Conservation (phyloP, 805 yeast genomes). For the Jamesozyma rosinii region DNA sequence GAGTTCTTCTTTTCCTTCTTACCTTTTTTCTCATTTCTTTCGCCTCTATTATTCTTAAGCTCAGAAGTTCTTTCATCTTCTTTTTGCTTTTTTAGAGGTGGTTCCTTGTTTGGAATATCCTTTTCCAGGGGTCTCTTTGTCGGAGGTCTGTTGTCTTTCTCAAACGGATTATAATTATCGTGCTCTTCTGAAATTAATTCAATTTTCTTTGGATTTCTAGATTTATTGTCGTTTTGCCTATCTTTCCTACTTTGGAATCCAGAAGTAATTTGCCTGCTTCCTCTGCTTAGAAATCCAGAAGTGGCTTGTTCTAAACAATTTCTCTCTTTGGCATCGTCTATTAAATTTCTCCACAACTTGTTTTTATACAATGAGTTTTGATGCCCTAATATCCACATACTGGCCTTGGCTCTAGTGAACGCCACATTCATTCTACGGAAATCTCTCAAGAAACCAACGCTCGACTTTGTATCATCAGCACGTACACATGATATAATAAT, state of each 20-base stretch:
- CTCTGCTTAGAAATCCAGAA: slow-evolving; percentile 20
- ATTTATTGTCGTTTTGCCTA: neutral
- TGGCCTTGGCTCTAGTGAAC: slow-evolving; percentile 81
- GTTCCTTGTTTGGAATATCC: neutral
- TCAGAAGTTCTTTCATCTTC: neutral
- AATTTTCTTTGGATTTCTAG: neutral
- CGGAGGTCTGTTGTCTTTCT: neutral
- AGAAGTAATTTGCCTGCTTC: no score
- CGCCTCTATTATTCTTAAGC: slow-evolving; percentile 3
- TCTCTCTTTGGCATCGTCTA: slow-evolving; percentile 55
- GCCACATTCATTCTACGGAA: slow-evolving; percentile 96
- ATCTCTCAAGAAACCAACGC: slow-evolving; percentile 86
- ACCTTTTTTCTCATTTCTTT: slow-evolving; percentile 2
- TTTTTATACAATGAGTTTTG: slow-evolving; percentile 54
- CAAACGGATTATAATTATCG: slow-evolving; percentile 3
- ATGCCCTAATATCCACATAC: slow-evolving; percentile 88
- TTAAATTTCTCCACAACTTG: slow-evolving; percentile 62
- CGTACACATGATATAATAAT: slow-evolving; percentile 90
- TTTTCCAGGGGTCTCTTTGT: neutral
- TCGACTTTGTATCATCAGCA: slow-evolving; percentile 48
- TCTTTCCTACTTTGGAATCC: neutral
- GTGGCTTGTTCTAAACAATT: slow-evolving; percentile 22
- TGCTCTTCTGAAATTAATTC: neutral
- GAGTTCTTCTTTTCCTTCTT: slow-evolving; percentile 4
- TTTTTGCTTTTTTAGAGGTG: neutral